These are phyloP conservation scores for Begonia peltatifolia DNA, from an alignment of 306 rosid genomes.

Conservation along the genomic window DNA sequence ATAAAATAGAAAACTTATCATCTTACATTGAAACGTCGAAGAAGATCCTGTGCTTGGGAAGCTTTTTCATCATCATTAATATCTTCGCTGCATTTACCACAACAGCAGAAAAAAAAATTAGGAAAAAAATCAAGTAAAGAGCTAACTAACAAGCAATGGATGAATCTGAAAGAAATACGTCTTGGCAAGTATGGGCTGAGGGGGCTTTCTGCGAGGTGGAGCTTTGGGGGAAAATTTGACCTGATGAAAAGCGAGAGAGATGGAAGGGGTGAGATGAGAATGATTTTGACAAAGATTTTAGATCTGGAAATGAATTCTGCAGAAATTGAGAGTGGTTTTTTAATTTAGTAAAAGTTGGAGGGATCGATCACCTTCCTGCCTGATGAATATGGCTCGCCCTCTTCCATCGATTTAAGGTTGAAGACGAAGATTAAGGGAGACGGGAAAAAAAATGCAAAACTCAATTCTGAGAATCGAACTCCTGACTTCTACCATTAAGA, in stretches of 20 bases:
- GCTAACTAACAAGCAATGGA: no score
- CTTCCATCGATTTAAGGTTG: constrained; percentile 1
- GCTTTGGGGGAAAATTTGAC: constrained; percentile 38
- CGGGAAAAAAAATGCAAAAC: not conserved
- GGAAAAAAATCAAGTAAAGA: not conserved
- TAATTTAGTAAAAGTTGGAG: constrained; percentile 15
- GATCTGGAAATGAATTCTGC: not conserved
- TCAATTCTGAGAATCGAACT: constrained; percentile 12
- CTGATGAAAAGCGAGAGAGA: constrained; percentile 15
- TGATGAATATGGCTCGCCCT: constrained; percentile 4
- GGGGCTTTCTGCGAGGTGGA: constrained; percentile 17
- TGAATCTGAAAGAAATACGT: constrained; percentile 19
- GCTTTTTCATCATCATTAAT: constrained; percentile 13
- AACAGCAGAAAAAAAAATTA: not conserved
- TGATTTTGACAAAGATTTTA: constrained; percentile 2
- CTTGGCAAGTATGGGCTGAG: constrained; percentile 6
- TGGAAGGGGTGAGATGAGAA: not conserved
- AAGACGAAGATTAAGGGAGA: constrained; percentile 5
- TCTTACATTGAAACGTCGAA: constrained; percentile 34
- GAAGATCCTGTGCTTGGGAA: constrained; percentile 18
- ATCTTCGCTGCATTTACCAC: constrained; percentile 30
- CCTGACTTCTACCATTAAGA: not conserved
- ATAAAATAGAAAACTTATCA: not conserved
- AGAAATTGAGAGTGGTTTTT: not conserved
- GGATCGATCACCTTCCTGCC: constrained; percentile 21